phyloP scores from a whole-genome alignment of 2,329 filamentous ascomycete species.

The Aspergillus neotritici region DNA sequence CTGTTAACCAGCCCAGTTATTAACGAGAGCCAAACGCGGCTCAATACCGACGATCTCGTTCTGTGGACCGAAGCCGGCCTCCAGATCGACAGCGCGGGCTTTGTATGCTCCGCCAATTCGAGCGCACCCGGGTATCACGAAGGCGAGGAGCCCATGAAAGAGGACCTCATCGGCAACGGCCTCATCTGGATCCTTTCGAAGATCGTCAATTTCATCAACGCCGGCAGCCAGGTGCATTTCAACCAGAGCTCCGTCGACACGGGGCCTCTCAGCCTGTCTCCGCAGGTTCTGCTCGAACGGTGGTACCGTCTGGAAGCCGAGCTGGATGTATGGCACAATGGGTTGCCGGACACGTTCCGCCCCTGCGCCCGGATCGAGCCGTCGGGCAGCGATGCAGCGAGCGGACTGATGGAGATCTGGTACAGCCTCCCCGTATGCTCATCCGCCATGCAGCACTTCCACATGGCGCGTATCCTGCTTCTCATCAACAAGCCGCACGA shows the following conservation, averaged over 20 bases:
- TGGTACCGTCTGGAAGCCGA: conserved; percentile 51
- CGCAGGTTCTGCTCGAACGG: conserved; percentile 43
- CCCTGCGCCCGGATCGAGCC: conserved; percentile 49
- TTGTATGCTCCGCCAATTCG: conserved; percentile 42
- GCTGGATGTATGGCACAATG: conserved; percentile 54
- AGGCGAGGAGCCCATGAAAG: conserved; percentile 47
- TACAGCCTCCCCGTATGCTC: conserved; percentile 62
- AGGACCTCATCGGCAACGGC: conserved; percentile 60
- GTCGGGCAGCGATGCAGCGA: conserved; percentile 29
- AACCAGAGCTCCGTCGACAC: conserved; percentile 20
- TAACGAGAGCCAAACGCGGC: conserved; percentile 55
- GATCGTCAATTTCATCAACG: conserved; percentile 59
- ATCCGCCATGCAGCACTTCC: conserved; percentile 51
- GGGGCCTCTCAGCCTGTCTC: conserved; percentile 31
- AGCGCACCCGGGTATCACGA: conserved; percentile 27
- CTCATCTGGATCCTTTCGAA: conserved; percentile 62
- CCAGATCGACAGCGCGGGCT: conserved; percentile 50
- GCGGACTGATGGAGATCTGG: conserved; percentile 54
- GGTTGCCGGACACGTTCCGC: conserved; percentile 55
- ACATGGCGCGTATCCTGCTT: conserved; percentile 40
- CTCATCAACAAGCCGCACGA: conserved; percentile 41
- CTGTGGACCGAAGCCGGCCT: conserved; percentile 62
- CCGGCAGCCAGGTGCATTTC: conserved; percentile 47
- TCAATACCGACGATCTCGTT: conserved; percentile 57
- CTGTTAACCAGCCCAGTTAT: conserved; percentile 35